phyloP scores from a whole-genome alignment of 768 basidiomycete genomes.

The Termitomyces sp. region DNA sequence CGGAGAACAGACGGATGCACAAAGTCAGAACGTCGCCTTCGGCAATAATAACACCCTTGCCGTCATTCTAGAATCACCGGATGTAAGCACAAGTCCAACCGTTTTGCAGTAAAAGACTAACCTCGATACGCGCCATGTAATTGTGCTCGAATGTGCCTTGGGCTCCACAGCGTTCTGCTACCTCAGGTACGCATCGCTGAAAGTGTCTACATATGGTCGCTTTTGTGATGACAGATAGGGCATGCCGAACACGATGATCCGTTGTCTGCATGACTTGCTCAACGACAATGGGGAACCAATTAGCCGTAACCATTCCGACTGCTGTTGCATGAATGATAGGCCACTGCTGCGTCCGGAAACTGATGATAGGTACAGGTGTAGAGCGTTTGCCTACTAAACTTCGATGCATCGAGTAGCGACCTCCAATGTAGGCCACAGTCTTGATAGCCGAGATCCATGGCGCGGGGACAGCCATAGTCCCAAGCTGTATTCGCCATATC shows the following conservation, averaged over 20 bases:
- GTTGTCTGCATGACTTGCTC: conserved; percentile 30
- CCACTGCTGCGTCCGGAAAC: conserved; percentile 62
- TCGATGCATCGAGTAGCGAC: conserved; percentile 54
- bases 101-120: conserved; percentile 16
- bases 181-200: conserved; percentile 41
- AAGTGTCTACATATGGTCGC: conserved; percentile 49
- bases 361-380: conserved; percentile 44
- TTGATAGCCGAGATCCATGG: conserved; percentile 49
- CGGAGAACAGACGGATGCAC: conserved; percentile 53
- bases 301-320: conserved; percentile 44
- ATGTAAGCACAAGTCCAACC: conserved; percentile 8
- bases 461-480: conserved; percentile 44
- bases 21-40: conserved; percentile 49
- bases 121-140: conserved; percentile 51
- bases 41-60: conserved; percentile 54
- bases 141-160: conserved; percentile 64
- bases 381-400: conserved; percentile 38
- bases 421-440: conserved; percentile 46
- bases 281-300: conserved; percentile 36
- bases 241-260: conserved; percentile 47
- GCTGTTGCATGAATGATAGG: conserved; percentile 50
- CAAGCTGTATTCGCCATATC: conserved; percentile 49
- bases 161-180: conserved; percentile 63
- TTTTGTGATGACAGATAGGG: conserved; percentile 51
- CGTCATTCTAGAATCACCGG: conserved; percentile 30